Base-by-base conservation (phyloP, 495 filamentous ascomycete genomes). In the Aspergillus carlsbadensis region DNA sequence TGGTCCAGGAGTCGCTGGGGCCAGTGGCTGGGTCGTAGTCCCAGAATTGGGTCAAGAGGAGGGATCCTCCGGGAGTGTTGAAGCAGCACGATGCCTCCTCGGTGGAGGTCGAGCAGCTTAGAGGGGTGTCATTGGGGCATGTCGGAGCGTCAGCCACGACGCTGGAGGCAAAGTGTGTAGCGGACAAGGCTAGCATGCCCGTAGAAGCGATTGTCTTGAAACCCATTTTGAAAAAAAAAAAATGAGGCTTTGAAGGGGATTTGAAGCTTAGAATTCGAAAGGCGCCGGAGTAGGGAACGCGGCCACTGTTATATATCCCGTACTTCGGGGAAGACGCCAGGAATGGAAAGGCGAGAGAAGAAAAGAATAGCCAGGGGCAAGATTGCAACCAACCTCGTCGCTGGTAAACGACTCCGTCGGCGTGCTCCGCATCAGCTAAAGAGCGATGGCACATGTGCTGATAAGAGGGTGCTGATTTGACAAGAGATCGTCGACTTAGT, bases 31-130 rank as follows among this genome's bases (percentile, higher is more conserved):
- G 84, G 62, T 84, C 66, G 0, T 81, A 79, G 62, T 93, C 89
- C 89, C 89, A 96, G 76, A 94, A 92, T 60, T 93, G 89, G 14
- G 89, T 90, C 64, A 83, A 81, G 36, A 92, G 73, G 22, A 93
- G 69, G 45, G 87, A 79, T 6, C 90, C 90, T 21, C 89, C 88
- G 0, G 87, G 87, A 46, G 81, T 71, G 54, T 91, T 87, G 70
- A 87, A 90, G 75, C 90, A 94, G 75, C 90, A 93, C 17, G 79
- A 79, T 55, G 70, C 45, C 53, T 65, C 60, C 34, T 66, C 64
- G 14, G 51, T 59, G 14, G 65, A 70, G 58, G 66, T 71, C 7
- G 71, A 67, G 58, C 76, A 78, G 63, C 74, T 78, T 37, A 73
- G 58, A 11, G 64, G 61, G 31, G 49, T 66, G 61, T 66, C 57